Conservation (phyloP, 495 filamentous ascomycete species). For the Sordaria brevicollis region DNA sequence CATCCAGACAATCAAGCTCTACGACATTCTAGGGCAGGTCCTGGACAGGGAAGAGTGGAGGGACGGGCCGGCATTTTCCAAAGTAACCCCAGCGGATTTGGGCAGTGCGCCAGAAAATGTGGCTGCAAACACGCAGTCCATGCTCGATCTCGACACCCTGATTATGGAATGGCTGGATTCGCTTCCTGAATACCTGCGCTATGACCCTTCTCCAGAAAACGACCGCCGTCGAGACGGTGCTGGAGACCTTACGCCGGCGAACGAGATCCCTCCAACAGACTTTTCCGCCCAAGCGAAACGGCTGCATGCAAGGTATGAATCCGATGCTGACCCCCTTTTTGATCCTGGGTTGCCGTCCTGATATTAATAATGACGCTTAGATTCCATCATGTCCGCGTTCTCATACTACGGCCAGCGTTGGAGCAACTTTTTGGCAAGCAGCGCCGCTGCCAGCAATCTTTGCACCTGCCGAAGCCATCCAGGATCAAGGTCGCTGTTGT, state of each 20-base stretch:
- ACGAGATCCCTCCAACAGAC: not conserved
- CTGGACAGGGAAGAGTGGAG: not conserved
- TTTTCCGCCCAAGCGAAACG: not conserved
- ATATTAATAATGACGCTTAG: no score
- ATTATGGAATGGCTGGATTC: slow-evolving; percentile 1
- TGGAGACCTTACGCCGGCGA: no score
- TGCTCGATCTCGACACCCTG: slow-evolving; percentile 1
- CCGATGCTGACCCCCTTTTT: no score
- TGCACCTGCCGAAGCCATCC: not conserved
- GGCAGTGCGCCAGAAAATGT: not conserved
- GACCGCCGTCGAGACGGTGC: no score
- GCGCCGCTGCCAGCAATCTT: not conserved
- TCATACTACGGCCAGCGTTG: not conserved
- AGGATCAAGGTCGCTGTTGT: not conserved
- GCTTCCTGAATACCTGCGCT: no score
- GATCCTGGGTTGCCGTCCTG: no score
- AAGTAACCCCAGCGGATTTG: no score
- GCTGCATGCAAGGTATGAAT: not conserved
- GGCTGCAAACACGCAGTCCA: not conserved
- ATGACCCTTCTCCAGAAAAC: not conserved
- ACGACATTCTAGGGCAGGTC: not conserved
- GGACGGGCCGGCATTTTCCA: no score
- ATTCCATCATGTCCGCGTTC: not conserved
- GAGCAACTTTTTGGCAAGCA: not conserved
- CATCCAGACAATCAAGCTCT: slow-evolving; percentile 2